Base-by-base conservation (phyloP, 164 flowering plant genomes). In the Hamamelis virginiana region DNA sequence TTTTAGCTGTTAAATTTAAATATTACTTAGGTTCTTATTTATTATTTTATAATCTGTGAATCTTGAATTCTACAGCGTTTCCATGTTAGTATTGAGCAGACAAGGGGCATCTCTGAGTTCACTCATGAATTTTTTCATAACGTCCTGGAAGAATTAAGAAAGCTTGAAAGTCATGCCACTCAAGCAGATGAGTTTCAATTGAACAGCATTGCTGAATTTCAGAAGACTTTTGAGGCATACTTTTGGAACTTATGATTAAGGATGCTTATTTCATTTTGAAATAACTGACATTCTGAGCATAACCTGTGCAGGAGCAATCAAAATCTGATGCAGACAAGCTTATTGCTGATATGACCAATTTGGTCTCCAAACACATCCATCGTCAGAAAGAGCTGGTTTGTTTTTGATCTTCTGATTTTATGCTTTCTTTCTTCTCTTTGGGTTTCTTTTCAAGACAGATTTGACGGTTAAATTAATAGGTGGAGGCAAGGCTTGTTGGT, bases 331-430 rank as follows among this genome's bases (percentile, higher is more conserved):
- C 87, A 23, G 95, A 86, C 73, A 90, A 87, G 74, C 97, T 96
- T 70, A 81, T 91, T 73, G 89, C 89, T 70, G 94, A 87, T 59
- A 66, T 93, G 82, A 81, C 92, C 16, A 74, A 59, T 62, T 73
- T 93, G 45, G 90, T 91, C 11, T 80, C 90, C 16, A 72, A 56
- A 56, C 94, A 88, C 72, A 72, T 90, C 26, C 80, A 72, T 63
- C 88, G 91, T 12, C 97, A 96, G 69, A 81, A 89, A 60, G 91
- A 96, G 65, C 70, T 92, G 93, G 99, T 95, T 44, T 67, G 87
- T 64, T 57, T 59, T 25, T 5, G 22, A n/a, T 47, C 12, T 45
- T 62, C 11, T 12, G 19, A 11, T 64, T 28, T 43, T 8, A 1
- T 71, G 4, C 0, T 59, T 11, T 33, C 55, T 51, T 70, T 57